A percentile compares a stretch with the other conserved stretches of the same genome.
Evolutionary conservation across 164 flowering plant genomes (phyloP).

Genomic region (Magnolia changhungtana): DNA sequence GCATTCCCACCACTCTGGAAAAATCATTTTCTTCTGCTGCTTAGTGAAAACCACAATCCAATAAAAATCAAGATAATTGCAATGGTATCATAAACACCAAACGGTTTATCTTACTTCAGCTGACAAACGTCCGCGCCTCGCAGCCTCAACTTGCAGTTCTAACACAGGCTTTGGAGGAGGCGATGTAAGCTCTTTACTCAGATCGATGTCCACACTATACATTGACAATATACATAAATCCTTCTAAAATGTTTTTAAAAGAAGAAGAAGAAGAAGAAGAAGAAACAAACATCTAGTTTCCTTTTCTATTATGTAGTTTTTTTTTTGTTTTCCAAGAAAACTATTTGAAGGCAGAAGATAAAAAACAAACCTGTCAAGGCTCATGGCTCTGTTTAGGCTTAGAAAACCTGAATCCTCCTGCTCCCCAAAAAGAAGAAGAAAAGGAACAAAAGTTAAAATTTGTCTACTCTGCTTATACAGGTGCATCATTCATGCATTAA

Average conservation of each 20-base stretch:
- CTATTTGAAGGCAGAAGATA: background rate
- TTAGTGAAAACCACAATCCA: conserved; percentile 1
- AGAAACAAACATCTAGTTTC: background rate
- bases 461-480: background rate
- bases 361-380: conserved; percentile 66
- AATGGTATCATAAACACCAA: background rate
- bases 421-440: conserved; percentile 24
- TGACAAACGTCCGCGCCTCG: conserved; percentile 23
- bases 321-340: background rate
- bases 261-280: background rate
- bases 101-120: conserved; percentile 35
- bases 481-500: background rate
- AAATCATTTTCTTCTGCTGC: conserved; percentile 12
- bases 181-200: conserved; percentile 66
- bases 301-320: background rate
- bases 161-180: conserved; percentile 35
- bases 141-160: conserved; percentile 36
- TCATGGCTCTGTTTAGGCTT: conserved; percentile 80
- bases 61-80: background rate
- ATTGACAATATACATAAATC: background rate
- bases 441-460: no score
- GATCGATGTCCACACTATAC: conserved; percentile 76
- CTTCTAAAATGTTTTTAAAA: background rate
- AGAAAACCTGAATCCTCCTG: conserved; percentile 83
- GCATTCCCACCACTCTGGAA: conserved; percentile 33